Evolutionary conservation across 306 rosid genomes (phyloP).

Genomic region (Acmispon strigosus): DNA sequence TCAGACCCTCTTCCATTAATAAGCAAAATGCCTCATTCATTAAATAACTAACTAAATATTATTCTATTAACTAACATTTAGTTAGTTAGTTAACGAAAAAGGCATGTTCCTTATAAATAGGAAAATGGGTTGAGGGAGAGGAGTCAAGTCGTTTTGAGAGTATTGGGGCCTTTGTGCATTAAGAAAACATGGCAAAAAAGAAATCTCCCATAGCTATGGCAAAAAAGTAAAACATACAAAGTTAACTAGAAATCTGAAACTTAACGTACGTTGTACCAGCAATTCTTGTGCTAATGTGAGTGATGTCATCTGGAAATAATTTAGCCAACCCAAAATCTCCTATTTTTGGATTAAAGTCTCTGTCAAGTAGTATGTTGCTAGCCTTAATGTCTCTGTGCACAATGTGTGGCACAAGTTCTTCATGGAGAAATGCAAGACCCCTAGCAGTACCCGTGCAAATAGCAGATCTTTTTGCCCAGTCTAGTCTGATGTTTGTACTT

Average conservation of each 20-base stretch:
- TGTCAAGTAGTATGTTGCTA: slow-evolving; percentile 80
- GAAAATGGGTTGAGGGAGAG: no score
- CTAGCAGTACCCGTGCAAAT: slow-evolving; percentile 78
- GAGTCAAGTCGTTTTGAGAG: no score
- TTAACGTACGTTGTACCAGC: slow-evolving; percentile 96
- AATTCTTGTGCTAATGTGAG: slow-evolving; percentile 95
- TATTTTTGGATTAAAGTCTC: slow-evolving; percentile 71
- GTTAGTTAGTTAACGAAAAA: no score
- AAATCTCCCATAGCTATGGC: not conserved
- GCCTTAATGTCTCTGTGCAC: slow-evolving; percentile 99
- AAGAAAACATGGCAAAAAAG: not conserved
- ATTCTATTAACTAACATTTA: no score
- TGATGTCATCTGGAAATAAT: slow-evolving; percentile 90
- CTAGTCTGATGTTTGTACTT: slow-evolving; percentile 34
- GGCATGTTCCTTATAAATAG: no score
- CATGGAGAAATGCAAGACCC: slow-evolving; percentile 92
- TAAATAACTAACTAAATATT: no score
- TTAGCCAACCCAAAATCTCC: slow-evolving; percentile 99
- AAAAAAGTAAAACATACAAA: slow-evolving; percentile 3
- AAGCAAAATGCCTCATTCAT: no score
- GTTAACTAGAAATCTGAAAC: slow-evolving; percentile 22
- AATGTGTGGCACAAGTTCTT: slow-evolving; percentile 83
- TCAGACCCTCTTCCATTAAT: no score
- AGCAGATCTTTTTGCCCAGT: slow-evolving; percentile 72
- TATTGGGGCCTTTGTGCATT: no score